Base-by-base conservation (phyloP, 768 basidiomycete genomes). In the Boletus speciosus region DNA sequence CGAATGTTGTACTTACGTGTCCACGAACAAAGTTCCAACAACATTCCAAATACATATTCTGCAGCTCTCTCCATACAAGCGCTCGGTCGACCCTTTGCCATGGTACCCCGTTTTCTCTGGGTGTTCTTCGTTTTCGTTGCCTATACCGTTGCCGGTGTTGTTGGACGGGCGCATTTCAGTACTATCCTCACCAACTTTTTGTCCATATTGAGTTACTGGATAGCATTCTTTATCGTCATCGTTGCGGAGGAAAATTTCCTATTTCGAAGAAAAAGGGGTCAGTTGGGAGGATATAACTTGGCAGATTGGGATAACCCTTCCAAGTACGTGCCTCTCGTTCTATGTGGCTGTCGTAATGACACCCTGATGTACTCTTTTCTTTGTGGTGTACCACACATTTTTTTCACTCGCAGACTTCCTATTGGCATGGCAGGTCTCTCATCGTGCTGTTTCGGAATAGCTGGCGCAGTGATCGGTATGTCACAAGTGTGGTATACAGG, bases 401-500 rank as follows among this genome's bases (percentile, higher is more conserved):
- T 11, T 8, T 29, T 39, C 19, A 1, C 10, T 29, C 6, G 25
- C 27, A 78, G 76, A 42, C 73, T 82, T 16, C 81, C 81, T 0
- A 42, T 77, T 0, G 81, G 81, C 7, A 50, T 75, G 11, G 81
- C 81, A 0, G 81, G 78, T 25, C 61, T 81, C 1, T 56, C 75
- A 37, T 80, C 81, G 0, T 74, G 69, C 25, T 74, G 70, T 54
- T 78, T 73, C 49, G 81, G 81, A 10, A 74, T 76, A 6, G 75
- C 63, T 0, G 78, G 79, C 2, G 80, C 80, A 0, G 75, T 82
- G 1, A 65, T 81, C 5, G 76, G 79, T 1, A 83, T 82, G 81
- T 74, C 80, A 7, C 73, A 79, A 54, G 70, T 68, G 6, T 80
- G 80, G 79, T 81, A 80, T 51, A 77, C 73, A 2, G 81, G 81